Evolutionary conservation across 106 monocot genomes (phyloP).

Genomic region (Dendrobium catenatum): DNA sequence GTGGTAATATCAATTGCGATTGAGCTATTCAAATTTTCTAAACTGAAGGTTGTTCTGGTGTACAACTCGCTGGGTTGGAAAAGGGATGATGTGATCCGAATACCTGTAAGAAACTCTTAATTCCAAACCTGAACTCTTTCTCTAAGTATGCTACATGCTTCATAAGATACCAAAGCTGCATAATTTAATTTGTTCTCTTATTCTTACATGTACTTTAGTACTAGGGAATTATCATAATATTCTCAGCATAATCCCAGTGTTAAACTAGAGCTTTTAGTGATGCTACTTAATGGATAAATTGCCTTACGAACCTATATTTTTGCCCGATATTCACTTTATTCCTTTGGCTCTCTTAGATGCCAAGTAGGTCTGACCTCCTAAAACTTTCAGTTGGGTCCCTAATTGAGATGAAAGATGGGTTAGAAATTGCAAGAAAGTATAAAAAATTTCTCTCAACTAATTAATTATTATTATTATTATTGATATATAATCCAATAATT

Average conservation of each 20-base stretch:
- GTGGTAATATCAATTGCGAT: background rate
- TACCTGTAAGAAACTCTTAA: conserved; percentile 63
- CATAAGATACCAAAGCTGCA: background rate
- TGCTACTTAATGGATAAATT: background rate
- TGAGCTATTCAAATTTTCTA: background rate
- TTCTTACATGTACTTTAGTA: background rate
- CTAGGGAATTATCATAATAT: background rate
- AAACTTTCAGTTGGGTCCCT: too few relatives aligned
- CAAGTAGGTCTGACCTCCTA: too few relatives aligned
- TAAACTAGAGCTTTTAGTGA: background rate
- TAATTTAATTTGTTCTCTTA: background rate
- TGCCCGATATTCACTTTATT: background rate
- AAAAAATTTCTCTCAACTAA: too few relatives aligned
- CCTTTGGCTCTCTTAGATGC: background rate
- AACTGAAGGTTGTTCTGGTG: conserved; percentile 71
- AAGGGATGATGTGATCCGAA: conserved; percentile 68
- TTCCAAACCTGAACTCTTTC: background rate
- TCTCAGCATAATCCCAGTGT: background rate
- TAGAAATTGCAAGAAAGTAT: too few relatives aligned
- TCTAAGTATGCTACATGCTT: background rate
- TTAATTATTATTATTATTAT: too few relatives aligned
- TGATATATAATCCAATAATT: too few relatives aligned
- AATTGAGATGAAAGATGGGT: too few relatives aligned
- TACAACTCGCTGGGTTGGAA: conserved; percentile 98
- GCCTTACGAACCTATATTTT: background rate